Conservation (phyloP, 192 early-diverging fungal genomes). For the Diversispora eburnea region DNA sequence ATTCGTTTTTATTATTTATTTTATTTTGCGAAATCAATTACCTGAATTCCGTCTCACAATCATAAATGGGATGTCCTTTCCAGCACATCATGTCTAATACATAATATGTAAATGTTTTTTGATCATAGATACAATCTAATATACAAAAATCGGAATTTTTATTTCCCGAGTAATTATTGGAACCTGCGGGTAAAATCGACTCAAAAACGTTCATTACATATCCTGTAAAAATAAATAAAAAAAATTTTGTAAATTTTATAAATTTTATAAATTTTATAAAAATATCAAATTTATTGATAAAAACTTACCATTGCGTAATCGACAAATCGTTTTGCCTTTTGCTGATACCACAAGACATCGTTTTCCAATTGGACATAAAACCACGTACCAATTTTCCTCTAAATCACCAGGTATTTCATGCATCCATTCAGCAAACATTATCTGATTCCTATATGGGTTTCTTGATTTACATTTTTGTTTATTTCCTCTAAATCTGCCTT, state of each 20-base stretch:
- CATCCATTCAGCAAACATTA: conserved; percentile 57
- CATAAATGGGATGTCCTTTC: conserved; percentile 58
- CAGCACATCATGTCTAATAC: conserved; percentile 61
- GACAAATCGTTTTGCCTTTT: conserved; percentile 40
- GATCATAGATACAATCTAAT: conserved; percentile 55
- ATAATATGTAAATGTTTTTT: conserved; percentile 48
- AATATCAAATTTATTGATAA: neutral
- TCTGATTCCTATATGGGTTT: conserved; percentile 50
- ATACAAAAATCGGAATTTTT: conserved; percentile 56
- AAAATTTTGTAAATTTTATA: neutral
- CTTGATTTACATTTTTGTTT: conserved; percentile 31
- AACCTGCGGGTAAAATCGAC: conserved; percentile 53
- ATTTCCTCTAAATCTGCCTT: conserved; percentile 29
- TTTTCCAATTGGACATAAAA: conserved; percentile 53
- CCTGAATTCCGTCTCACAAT: conserved; percentile 60
- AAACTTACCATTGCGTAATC: conserved; percentile 36
- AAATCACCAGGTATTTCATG: conserved; percentile 49
- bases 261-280: neutral
- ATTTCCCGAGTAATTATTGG: conserved; percentile 42
- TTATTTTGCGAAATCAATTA: neutral
- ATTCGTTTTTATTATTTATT: neutral
- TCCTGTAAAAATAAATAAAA: conserved; percentile 26
- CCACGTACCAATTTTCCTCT: conserved; percentile 46
- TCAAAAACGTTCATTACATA: conserved; percentile 43
- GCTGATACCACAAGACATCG: conserved; percentile 53